Percentiles rank a stretch among this genome's conserved stretches.
Conservation (phyloP, 305 asterid species). For the Fraxinus baroniana region DNA sequence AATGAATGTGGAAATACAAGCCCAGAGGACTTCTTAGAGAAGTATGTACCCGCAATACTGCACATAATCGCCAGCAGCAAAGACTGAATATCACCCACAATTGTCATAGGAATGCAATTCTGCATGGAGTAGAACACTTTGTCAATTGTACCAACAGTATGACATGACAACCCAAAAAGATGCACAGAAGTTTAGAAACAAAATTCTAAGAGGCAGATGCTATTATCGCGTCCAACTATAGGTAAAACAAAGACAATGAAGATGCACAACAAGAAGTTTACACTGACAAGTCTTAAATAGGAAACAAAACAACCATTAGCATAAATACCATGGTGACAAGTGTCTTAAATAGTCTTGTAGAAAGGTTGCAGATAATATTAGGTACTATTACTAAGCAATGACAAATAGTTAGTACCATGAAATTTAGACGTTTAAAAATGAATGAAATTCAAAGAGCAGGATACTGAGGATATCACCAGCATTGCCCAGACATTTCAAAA, state of each 20-base stretch:
- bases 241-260: background rate
- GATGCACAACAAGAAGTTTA: slow-evolving; percentile 8
- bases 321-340: background rate
- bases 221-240: background rate
- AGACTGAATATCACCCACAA: slow-evolving; percentile 74
- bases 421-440: background rate
- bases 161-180: slow-evolving; percentile 5
- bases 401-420: background rate
- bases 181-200: slow-evolving; percentile 13
- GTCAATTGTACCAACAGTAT: slow-evolving; percentile 18
- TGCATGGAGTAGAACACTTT: slow-evolving; percentile 42
- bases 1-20: slow-evolving; percentile 52
- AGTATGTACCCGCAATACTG: slow-evolving; percentile 70
- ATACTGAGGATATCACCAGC: slow-evolving; percentile 8
- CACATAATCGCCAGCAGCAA: slow-evolving; percentile 70
- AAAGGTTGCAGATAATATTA: background rate
- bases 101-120: slow-evolving; percentile 51
- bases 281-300: background rate
- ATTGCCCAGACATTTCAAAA: slow-evolving; percentile 12
- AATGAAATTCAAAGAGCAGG: slow-evolving; percentile 18
- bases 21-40: slow-evolving; percentile 57
- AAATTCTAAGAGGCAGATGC: background rate
- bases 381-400: background rate
- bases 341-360: background rate
- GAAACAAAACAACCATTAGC: background rate